Evolutionary conservation across 306 rosid species (phyloP).

Genomic region (Pyrus betulifolia): DNA sequence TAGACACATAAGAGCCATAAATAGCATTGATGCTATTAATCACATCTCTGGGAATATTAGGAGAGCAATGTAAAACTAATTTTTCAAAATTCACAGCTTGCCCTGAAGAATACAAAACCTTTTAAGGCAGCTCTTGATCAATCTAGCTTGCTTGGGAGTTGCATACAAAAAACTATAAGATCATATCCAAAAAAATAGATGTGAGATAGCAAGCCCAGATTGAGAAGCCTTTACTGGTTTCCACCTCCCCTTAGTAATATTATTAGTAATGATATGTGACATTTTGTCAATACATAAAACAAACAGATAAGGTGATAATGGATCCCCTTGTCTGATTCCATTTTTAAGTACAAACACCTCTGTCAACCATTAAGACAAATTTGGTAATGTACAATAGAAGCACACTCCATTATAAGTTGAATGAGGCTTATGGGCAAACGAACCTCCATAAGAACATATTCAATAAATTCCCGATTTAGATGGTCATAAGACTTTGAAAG

Average conservation of each 20-base stretch:
- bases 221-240: neutral
- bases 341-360: neutral
- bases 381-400: neutral
- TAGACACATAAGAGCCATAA: no score
- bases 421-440: neutral
- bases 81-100: no score
- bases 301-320: neutral
- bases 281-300: neutral
- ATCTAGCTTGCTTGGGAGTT: neutral
- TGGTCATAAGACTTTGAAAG: neutral
- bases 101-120: no score
- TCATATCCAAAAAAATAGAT: neutral
- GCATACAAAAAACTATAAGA: neutral
- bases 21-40: no score
- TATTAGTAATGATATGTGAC: neutral
- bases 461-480: neutral
- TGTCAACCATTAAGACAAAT: neutral
- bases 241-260: no score
- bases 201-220: fast-evolving
- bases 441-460: neutral
- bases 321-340: neutral
- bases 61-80: no score
- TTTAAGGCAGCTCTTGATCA: neutral
- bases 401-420: neutral
- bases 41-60: no score